Evolutionary conservation across 73 alveolate species (phyloP).

Genomic region (Paramecium bursaria): DNA sequence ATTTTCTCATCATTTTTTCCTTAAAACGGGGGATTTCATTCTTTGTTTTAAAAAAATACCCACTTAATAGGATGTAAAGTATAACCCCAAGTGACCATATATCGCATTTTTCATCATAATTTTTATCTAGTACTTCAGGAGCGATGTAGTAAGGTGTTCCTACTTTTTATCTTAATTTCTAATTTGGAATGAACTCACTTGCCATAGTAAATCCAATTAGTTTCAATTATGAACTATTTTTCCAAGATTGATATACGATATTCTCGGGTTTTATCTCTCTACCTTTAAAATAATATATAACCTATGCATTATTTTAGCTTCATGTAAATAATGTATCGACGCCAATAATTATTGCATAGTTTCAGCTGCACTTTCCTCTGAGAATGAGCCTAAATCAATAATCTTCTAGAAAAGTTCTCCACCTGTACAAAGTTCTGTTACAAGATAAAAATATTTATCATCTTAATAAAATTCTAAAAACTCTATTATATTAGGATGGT

Average conservation of each 20-base stretch:
- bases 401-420: constrained; percentile 96
- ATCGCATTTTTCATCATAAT: constrained; percentile 92
- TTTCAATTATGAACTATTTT: constrained; percentile 78
- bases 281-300: background rate
- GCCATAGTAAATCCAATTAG: constrained; percentile 97
- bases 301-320: constrained; percentile 86
- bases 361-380: constrained; percentile 89
- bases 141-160: constrained; percentile 96
- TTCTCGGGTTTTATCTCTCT: constrained; percentile 90
- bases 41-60: constrained; percentile 76
- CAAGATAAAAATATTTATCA: constrained; percentile 89
- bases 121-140: constrained; percentile 87
- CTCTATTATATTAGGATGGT: constrained; percentile 95
- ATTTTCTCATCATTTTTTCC: constrained; percentile 88
- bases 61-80: constrained; percentile 92
- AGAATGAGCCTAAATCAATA: constrained; percentile 82
- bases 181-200: constrained; percentile 71
- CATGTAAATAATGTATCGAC: constrained; percentile 93
- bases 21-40: constrained; percentile 93
- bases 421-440: constrained; percentile 94
- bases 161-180: constrained; percentile 81
- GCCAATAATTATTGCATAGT: constrained; percentile 91
- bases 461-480: constrained; percentile 93
- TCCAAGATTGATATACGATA: constrained; percentile 78
- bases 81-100: constrained; percentile 98